phyloP scores from a whole-genome alignment of 192 early-diverging fungal genomes.

The Coemansia reversa region DNA sequence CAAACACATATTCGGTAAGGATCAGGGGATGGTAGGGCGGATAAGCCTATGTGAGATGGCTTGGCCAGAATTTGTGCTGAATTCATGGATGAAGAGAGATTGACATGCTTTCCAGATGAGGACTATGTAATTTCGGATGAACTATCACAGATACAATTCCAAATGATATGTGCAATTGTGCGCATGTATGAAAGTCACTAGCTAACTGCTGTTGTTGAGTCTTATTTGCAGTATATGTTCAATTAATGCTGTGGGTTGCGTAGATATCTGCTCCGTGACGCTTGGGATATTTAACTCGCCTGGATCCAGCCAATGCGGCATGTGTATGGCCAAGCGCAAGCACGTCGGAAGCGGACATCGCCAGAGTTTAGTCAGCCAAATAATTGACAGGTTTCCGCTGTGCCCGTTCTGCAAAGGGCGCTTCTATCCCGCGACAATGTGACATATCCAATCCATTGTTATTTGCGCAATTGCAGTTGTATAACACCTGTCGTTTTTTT shows the following conservation, averaged over 20 bases:
- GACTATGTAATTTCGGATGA: too few species aligned
- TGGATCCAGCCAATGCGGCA: conserved; percentile 39
- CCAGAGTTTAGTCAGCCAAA: conserved; percentile 5
- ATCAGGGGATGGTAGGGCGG: neutral
- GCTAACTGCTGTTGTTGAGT: neutral
- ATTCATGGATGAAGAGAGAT: neutral
- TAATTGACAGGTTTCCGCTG: conserved; percentile 18
- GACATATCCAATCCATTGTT: neutral
- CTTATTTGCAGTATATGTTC: too few species aligned
- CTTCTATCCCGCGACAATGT: conserved; percentile 17
- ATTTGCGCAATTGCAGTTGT: neutral
- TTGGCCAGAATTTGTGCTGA: too few species aligned
- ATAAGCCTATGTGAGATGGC: too few species aligned
- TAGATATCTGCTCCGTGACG: conserved; percentile 49
- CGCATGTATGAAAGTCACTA: neutral
- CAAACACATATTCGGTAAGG: conserved; percentile 50
- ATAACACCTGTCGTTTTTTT: too few species aligned
- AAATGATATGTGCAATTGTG: conserved; percentile 3
- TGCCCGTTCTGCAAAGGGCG: conserved; percentile 8
- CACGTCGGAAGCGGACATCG: neutral
- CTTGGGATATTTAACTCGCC: conserved; percentile 25
- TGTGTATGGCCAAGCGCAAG: conserved; percentile 33
- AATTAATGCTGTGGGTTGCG: neutral
- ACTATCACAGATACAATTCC: too few species aligned
- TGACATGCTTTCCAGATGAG: neutral